Evolutionary conservation across 495 filamentous ascomycete genomes (phyloP).

Genomic region (Neohortaea acidophila): DNA sequence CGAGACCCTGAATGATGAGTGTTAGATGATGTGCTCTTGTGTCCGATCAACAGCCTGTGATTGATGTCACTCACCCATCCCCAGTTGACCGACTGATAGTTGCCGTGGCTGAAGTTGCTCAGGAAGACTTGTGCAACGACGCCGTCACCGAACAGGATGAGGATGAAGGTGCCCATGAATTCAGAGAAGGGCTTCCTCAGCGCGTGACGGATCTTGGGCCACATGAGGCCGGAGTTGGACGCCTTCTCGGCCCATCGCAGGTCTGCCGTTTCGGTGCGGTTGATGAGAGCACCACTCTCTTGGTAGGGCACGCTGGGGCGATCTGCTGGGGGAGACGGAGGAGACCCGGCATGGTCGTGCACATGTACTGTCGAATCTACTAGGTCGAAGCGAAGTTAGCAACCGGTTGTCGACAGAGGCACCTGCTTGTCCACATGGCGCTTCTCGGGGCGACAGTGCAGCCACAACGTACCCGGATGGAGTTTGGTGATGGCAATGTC

Average conservation of each 20-base stretch:
- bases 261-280: constrained; percentile 14
- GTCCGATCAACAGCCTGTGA: no score
- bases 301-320: neutral
- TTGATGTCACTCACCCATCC: constrained; percentile 33
- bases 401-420: neutral
- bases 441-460: no score
- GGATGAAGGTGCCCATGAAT: constrained; percentile 48
- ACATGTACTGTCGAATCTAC: neutral
- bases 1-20: constrained; percentile 35
- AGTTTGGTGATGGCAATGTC: no score
- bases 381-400: neutral
- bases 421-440: neutral
- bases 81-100: constrained; percentile 48
- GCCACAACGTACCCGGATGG: no score
- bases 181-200: constrained; percentile 45
- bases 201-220: constrained; percentile 33
- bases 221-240: constrained; percentile 27
- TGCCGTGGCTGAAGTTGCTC: constrained; percentile 30
- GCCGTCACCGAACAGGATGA: constrained; percentile 48
- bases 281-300: constrained; percentile 8
- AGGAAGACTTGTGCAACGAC: constrained; percentile 44
- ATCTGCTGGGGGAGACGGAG: neutral
- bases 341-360: constrained; percentile 1
- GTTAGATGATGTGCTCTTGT: no score
- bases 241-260: constrained; percentile 5